These are phyloP conservation scores for Lentinula raphanica DNA, from an alignment of 768 basidiomycete genomes.

Conservation along the genomic window DNA sequence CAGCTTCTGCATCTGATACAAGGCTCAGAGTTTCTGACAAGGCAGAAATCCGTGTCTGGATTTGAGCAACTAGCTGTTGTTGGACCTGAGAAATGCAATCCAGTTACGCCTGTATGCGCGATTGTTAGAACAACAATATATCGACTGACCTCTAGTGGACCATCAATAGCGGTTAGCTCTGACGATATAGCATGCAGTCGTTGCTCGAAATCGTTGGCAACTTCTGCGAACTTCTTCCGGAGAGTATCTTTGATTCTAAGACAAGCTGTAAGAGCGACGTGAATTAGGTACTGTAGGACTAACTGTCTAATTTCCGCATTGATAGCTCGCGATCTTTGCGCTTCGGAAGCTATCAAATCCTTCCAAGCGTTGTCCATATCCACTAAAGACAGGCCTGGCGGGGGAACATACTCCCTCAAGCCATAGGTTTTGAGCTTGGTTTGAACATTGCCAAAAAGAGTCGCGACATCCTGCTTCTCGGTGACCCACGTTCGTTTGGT, in stretches of 20 bases:
- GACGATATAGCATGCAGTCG: slow-evolving; percentile 60
- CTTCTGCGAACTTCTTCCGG: slow-evolving; percentile 69
- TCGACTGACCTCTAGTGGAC: slow-evolving; percentile 60
- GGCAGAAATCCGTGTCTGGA: slow-evolving; percentile 63
- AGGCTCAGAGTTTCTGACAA: slow-evolving; percentile 52
- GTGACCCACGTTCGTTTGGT: slow-evolving; percentile 84
- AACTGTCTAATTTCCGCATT: slow-evolving; percentile 88
- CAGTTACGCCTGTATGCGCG: background rate
- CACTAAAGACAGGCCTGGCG: slow-evolving; percentile 56
- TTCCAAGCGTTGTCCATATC: slow-evolving; percentile 82
- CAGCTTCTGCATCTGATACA: slow-evolving; percentile 63
- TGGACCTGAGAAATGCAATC: slow-evolving; percentile 48
- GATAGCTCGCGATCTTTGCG: slow-evolving; percentile 70
- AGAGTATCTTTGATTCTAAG: slow-evolving; percentile 76
- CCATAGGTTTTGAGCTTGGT: slow-evolving; percentile 92
- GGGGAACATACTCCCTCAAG: slow-evolving; percentile 78
- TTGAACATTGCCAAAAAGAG: slow-evolving; percentile 88
- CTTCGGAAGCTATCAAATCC: slow-evolving; percentile 66
- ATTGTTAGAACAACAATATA: slow-evolving; percentile 15
- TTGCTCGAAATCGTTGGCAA: slow-evolving; percentile 74
- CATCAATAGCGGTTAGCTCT: slow-evolving; percentile 70
- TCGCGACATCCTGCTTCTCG: slow-evolving; percentile 83
- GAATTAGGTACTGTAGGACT: slow-evolving; percentile 21
- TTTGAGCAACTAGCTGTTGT: slow-evolving; percentile 57
- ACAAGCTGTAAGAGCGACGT: background rate